Base-by-base conservation (phyloP, 225 moss, liverwort and hornwort species). In the Sphagnum contortum region DNA sequence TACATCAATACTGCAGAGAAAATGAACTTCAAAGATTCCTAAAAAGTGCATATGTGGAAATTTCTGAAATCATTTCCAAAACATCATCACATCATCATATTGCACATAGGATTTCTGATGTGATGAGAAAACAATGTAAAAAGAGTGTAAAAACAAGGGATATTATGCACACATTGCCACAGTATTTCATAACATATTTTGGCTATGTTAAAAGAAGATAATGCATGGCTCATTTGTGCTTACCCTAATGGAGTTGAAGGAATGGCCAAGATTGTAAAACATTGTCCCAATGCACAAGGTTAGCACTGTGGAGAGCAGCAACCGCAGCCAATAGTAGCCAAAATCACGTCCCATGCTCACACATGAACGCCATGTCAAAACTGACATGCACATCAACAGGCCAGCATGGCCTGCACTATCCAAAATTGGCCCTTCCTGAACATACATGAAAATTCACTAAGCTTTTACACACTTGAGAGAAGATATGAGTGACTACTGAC, bases 341-440 rank as follows among this genome's bases (percentile, higher is more conserved):
- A 78, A 74, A 51, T 79, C 82, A 45, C 82, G 69, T 73, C 75
- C 75, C 75, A 79, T 83, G 70, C 75, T 83, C 60, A 79, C 51
- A 50, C 75, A 76, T 44, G 82, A 83, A 63, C 82, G 67, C 82
- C 82, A 83, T 8, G 79, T 79, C 52, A 83, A 46, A 44, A 83
- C 72, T 60, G 73, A 79, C n/a, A 83, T 62, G 55, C 60, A 57
- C 56, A 74, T 63, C 50, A 76, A 68, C 6, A 60, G 67, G 66
- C 71, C 73, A 3, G 79, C 68, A 44, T 64, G 44, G 12, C 66
- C 54, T 49, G 63, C 61, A 3, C 45, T 74, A 2, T 70, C 68
- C 1, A 83, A 69, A 57, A 49, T 47, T 2, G 71, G 73, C 70
- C 76, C 76, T 61, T 77, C 83, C 83, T 83, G 79, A 50, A 54